Conservation (phyloP, 1,284 basidiomycete genomes). For the Austroboletus novae-zelandiae region DNA sequence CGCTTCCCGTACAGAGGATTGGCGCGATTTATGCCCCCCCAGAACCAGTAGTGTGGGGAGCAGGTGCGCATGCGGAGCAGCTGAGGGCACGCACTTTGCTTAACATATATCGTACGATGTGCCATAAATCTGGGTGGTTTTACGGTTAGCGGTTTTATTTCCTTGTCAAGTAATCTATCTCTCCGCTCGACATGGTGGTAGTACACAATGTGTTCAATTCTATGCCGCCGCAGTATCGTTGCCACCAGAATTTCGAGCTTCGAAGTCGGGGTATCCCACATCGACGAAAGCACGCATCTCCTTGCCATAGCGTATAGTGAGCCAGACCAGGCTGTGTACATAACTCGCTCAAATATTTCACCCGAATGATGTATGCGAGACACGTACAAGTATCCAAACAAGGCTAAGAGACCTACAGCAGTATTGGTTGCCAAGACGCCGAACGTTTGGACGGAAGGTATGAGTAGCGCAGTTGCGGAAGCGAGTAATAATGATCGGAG, state of each 20-base stretch:
- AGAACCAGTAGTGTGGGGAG: too few species aligned
- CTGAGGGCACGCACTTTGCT: too few species aligned
- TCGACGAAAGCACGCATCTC: conserved; percentile 47
- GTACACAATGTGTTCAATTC: too few species aligned
- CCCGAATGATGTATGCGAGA: neutral
- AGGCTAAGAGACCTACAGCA: conserved; percentile 40
- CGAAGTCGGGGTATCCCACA: conserved; percentile 39
- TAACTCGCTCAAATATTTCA: neutral
- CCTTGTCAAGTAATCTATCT: too few species aligned
- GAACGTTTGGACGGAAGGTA: conserved; percentile 47
- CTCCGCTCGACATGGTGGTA: too few species aligned
- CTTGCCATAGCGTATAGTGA: conserved; percentile 45
- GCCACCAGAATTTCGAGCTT: neutral
- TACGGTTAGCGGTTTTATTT: too few species aligned
- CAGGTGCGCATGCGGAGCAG: too few species aligned
- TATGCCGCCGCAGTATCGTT: neutral
- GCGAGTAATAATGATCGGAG: conserved; percentile 42
- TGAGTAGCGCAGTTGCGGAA: conserved; percentile 16
- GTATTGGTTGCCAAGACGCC: conserved; percentile 55
- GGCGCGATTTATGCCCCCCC: neutral
- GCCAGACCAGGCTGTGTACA: conserved; percentile 35
- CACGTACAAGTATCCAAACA: conserved; percentile 46
- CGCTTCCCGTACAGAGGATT: conserved; percentile 12
- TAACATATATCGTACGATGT: too few species aligned
- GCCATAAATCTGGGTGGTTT: too few species aligned